Percentiles rank a stretch among this genome's conserved stretches.
These are phyloP conservation scores for Pyrenochaeta sp. DNA, from an alignment of 2,329 filamentous ascomycete genomes.

Conservation along the genomic window DNA sequence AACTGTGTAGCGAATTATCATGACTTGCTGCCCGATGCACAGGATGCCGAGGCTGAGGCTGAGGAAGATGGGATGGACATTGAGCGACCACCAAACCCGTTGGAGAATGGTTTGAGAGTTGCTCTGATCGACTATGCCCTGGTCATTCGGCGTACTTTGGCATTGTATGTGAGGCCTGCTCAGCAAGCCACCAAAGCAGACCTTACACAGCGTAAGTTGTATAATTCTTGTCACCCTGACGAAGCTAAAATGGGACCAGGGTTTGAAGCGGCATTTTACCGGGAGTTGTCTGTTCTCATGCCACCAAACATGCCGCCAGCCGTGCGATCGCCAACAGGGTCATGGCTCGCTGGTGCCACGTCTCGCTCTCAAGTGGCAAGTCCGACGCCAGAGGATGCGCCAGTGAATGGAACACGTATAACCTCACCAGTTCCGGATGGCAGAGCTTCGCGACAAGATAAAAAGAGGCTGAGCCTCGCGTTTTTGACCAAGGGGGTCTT, in stretches of 20 bases:
- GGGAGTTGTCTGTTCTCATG: constrained; percentile 53
- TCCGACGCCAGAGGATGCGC: constrained; percentile 28
- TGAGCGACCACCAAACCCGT: constrained; percentile 57
- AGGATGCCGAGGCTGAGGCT: constrained; percentile 43
- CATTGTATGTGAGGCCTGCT: constrained; percentile 70
- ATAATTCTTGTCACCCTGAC: constrained; percentile 10
- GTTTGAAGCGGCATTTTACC: constrained; percentile 56
- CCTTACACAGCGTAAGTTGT: constrained; percentile 69
- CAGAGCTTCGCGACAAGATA: constrained; percentile 46
- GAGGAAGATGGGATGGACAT: constrained; percentile 50
- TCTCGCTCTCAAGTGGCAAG: constrained; percentile 40
- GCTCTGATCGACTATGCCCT: constrained; percentile 89
- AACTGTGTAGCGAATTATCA: constrained; percentile 82
- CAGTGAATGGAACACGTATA: constrained; percentile 36
- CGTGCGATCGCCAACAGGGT: constrained; percentile 43
- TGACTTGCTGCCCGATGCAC: constrained; percentile 68
- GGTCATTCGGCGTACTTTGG: constrained; percentile 83
- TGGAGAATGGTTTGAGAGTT: constrained; percentile 83
- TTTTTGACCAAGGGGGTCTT: constrained; percentile 49
- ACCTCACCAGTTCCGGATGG: constrained; percentile 31
- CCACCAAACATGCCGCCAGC: constrained; percentile 41
- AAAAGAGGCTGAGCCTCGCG: constrained; percentile 49
- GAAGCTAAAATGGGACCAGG: constrained; percentile 41
- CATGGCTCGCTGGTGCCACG: constrained; percentile 40
- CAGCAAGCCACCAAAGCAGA: constrained; percentile 68